phyloP scores from a whole-genome alignment of 352 stramenopile species.

The Pythium diclinum region DNA sequence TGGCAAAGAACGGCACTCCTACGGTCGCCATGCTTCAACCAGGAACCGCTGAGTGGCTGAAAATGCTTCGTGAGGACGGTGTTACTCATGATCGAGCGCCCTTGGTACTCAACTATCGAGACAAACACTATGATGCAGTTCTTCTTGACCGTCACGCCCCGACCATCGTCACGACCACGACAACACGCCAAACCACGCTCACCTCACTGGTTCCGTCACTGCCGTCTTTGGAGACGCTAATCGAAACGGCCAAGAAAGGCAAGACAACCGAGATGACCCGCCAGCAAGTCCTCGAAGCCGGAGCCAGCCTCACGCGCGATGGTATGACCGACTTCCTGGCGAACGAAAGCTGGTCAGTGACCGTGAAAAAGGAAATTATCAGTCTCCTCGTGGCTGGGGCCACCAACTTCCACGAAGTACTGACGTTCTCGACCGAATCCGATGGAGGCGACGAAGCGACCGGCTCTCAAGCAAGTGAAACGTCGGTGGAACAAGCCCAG shows the following conservation, averaged over 20 bases:
- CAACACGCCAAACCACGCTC: no score
- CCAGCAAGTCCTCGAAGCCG: neutral
- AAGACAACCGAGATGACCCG: no score
- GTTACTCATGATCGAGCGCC: neutral
- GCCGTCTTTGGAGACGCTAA: neutral
- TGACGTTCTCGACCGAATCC: neutral
- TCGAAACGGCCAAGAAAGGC: neutral
- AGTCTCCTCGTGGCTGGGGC: neutral
- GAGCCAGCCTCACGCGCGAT: neutral
- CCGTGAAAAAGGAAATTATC: neutral
- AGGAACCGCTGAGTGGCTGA: neutral
- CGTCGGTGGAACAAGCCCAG: no score
- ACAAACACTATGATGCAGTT: slow-evolving; percentile 8
- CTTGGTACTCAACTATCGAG: neutral
- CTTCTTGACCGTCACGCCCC: slow-evolving; percentile 6
- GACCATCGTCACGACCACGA: no score
- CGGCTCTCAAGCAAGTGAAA: no score
- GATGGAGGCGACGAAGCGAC: neutral
- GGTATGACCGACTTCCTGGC: neutral
- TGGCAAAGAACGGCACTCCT: neutral
- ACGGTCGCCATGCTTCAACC: neutral
- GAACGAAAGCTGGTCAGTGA: neutral
- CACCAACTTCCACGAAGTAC: neutral
- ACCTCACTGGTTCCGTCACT: no score
- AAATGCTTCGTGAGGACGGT: neutral